phyloP scores from a whole-genome alignment of 2,329 filamentous ascomycete species.

The Colletotrichum incanum region DNA sequence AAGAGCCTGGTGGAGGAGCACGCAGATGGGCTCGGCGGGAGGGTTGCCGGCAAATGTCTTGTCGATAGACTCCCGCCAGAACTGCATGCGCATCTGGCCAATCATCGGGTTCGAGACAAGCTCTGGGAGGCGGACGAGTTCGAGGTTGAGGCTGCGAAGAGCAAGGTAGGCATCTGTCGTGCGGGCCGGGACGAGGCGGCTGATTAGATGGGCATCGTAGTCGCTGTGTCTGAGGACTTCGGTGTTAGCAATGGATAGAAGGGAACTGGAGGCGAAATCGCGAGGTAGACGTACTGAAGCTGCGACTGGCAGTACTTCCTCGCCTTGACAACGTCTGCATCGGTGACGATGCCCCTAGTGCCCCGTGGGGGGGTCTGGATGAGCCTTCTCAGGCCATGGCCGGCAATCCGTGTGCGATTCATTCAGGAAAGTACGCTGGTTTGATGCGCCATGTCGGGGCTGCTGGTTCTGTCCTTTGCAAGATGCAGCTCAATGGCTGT shows the following conservation, averaged over 20 bases:
- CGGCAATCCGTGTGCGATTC: conserved; percentile 55
- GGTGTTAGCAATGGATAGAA: not conserved
- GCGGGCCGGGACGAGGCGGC: conserved; percentile 84
- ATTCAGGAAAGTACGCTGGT: conserved; percentile 51
- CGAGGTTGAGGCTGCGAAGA: conserved; percentile 92
- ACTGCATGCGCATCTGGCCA: conserved; percentile 91
- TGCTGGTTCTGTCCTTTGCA: conserved; percentile 21
- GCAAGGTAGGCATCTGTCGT: conserved; percentile 89
- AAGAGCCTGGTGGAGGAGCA: conserved; percentile 83
- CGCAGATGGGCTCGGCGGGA: conserved; percentile 91
- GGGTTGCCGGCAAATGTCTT: conserved; percentile 84
- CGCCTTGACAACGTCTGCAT: conserved; percentile 67
- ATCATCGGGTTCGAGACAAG: conserved; percentile 90
- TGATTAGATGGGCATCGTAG: conserved; percentile 88
- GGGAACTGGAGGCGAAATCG: not conserved
- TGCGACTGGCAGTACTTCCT: conserved; percentile 69
- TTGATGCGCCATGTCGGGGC: conserved; percentile 43
- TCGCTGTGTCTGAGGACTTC: conserved; percentile 79
- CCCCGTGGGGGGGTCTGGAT: conserved; percentile 44
- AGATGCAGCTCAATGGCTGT: conserved; percentile 23
- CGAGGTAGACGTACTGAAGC: conserved; percentile 59
- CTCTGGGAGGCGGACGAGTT: conserved; percentile 91
- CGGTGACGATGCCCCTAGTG: conserved; percentile 58
- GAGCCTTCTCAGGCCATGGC: conserved; percentile 58
- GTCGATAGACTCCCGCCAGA: conserved; percentile 90